Base-by-base conservation (phyloP, 2,329 filamentous ascomycete species). In the Bipolaris victoriae region DNA sequence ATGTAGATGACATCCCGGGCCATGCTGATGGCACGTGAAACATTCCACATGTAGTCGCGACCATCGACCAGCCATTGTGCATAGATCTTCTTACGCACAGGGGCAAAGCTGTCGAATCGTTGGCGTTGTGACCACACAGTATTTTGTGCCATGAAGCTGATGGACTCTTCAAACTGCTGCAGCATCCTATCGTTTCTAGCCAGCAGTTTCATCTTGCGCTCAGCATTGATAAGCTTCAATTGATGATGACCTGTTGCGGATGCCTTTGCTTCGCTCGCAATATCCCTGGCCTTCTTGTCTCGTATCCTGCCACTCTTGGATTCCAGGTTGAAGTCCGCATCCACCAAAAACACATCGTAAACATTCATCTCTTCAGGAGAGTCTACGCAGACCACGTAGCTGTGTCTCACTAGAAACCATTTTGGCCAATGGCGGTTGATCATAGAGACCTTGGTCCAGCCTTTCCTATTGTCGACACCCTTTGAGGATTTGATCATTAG, bases 41-140 rank as follows among this genome's bases (percentile, higher is more conserved):
- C 92, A 74, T 97, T 96, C 95, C 95, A 99, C 94, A 98, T 98
- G 81, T 98, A 96, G 75, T 99, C 95, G 65, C 95, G 87, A 15
- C 91, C 95, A 77, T 99, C 95, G 0, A 99, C 94, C 7, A 99
- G 85, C 93, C 94, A 98, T 71, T 97, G 92, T 2, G 93, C 92
- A 78, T 94, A 95, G 26, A 95, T 92, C 41, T 89, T 89, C 45
- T 86, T 87, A 58, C 95, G 86, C 1, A 98, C 90, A 0, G 95
- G 95, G 0, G 95, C 93, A 77, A 96, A 99, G 75, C 94, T 97
- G 67, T 90, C 89, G 73, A 97, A 98, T 16, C 95, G 87, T 70
- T 97, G 95, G 52, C 84, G 84, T 65, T 89, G 84, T 55, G 90
- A 86, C 95, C 95, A 99, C 3, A 87, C 82, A 0, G 94, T 97